Percentiles rank a stretch among this genome's conserved stretches.
phyloP scores from a whole-genome alignment of 352 stramenopile genomes.

The Globisporangium cederbergense region DNA sequence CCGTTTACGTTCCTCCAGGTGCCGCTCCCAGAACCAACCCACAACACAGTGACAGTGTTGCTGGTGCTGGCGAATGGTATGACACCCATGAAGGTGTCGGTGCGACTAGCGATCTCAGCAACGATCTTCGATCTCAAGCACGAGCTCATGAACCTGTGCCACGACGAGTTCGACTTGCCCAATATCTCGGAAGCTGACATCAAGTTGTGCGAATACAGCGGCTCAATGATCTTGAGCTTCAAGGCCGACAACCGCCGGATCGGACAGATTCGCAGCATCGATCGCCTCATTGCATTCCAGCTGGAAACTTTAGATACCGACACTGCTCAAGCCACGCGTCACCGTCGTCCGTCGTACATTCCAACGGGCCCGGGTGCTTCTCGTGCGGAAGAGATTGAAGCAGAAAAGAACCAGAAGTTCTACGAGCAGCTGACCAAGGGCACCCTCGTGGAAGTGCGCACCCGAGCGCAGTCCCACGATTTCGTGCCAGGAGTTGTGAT shows the following conservation, averaged over 20 bases:
- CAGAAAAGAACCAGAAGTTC: conserved; percentile 34
- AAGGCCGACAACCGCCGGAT: conserved; percentile 84
- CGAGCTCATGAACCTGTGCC: conserved; percentile 76
- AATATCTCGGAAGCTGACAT: conserved; percentile 71
- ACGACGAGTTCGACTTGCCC: conserved; percentile 63
- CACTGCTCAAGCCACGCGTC: conserved; percentile 64
- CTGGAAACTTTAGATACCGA: conserved; percentile 68
- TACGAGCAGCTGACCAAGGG: conserved; percentile 59
- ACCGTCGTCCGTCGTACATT: conserved; percentile 78
- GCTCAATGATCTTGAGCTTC: conserved; percentile 86
- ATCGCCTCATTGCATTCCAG: conserved; percentile 84
- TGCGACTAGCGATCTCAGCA: conserved; percentile 75
- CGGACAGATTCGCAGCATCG: conserved; percentile 84
- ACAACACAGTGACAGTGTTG: conserved; percentile 79
- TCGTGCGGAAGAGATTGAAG: conserved; percentile 41
- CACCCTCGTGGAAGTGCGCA: conserved; percentile 66
- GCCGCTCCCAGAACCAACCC: conserved; percentile 82
- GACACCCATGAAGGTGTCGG: conserved; percentile 75
- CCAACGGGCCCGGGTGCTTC: conserved; percentile 19
- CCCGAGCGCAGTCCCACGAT: conserved; percentile 65
- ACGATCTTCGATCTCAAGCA: conserved; percentile 88
- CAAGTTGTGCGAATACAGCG: conserved; percentile 84
- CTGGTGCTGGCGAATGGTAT: conserved; percentile 72
- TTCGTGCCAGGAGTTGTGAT: conserved; percentile 67
- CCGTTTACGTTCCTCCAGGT: conserved; percentile 91